A percentile compares a stretch with the other conserved stretches of the same genome.
phyloP scores from a whole-genome alignment of 2,329 filamentous ascomycete species.

The Colletotrichum spinosum region DNA sequence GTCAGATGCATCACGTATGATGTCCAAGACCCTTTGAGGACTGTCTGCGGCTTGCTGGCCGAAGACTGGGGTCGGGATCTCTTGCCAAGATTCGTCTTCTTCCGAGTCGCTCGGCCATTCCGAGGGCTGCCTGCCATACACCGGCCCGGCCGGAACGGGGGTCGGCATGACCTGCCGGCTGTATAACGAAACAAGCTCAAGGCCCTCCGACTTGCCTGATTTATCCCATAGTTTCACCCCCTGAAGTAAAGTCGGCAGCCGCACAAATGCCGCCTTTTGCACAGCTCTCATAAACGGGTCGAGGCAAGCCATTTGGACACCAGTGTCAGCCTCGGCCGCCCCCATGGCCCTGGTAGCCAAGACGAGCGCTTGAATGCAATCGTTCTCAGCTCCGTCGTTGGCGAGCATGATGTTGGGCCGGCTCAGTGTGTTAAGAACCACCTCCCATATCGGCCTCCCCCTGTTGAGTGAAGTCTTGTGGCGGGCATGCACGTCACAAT shows the following conservation, averaged over 20 bases:
- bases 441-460: conserved; percentile 22
- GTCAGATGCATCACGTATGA: too few relatives aligned
- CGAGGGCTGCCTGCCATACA: neutral
- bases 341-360: conserved; percentile 23
- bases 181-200: conserved; percentile 24
- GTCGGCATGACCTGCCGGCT: neutral
- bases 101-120: neutral
- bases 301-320: conserved; percentile 39
- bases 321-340: conserved; percentile 16
- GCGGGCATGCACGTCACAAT: neutral
- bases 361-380: conserved; percentile 9
- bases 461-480: neutral
- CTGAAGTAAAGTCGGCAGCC: conserved; percentile 43
- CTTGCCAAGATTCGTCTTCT: neutral
- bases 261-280: conserved; percentile 37
- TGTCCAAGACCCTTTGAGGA: too few relatives aligned
- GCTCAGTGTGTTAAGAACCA: conserved; percentile 22
- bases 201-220: neutral
- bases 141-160: neutral
- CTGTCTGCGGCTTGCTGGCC: too few relatives aligned
- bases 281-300: conserved; percentile 16
- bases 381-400: neutral
- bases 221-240: conserved; percentile 42
- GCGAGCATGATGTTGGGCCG: conserved; percentile 32
- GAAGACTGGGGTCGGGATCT: conserved; percentile 9